Evolutionary conservation across 805 yeast genomes (phyloP).

Genomic region (Metschnikowia kofuensis): DNA sequence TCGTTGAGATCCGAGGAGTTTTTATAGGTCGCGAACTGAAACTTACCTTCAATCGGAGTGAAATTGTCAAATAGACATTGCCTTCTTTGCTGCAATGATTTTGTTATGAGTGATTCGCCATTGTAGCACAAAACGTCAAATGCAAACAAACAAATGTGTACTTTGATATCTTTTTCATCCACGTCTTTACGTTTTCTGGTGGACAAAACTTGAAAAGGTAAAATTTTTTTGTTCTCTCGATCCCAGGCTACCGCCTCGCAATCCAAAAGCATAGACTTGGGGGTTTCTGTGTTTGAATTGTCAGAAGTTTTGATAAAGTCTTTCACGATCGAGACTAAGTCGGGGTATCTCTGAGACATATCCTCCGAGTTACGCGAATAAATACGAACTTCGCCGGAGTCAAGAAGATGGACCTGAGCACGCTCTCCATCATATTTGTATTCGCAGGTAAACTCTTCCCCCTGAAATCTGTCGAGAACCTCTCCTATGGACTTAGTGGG

Average conservation of each 20-base stretch:
- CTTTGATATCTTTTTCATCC: slow-evolving; percentile 80
- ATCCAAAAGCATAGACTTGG: slow-evolving; percentile 72
- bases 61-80: slow-evolving; percentile 54
- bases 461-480: slow-evolving; percentile 83
- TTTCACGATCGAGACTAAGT: slow-evolving; percentile 65
- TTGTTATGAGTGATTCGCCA: slow-evolving; percentile 65
- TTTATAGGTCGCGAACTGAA: slow-evolving; percentile 73
- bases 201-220: slow-evolving; percentile 90
- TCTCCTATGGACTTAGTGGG: slow-evolving; percentile 95
- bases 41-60: slow-evolving; percentile 66
- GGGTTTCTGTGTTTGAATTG: slow-evolving; percentile 15
- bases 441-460: slow-evolving; percentile 86
- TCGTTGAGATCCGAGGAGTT: slow-evolving; percentile 70
- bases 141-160: slow-evolving; percentile 87
- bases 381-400: slow-evolving; percentile 64
- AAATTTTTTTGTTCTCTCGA: slow-evolving; percentile 64
- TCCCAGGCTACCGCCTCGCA: slow-evolving; percentile 99
- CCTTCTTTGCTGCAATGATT: slow-evolving; percentile 70
- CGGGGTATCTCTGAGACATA: slow-evolving; percentile 96
- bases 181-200: slow-evolving; percentile 95
- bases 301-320: slow-evolving; percentile 46
- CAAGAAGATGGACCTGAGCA: slow-evolving; percentile 83
- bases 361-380: slow-evolving; percentile 95
- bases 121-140: slow-evolving; percentile 81
- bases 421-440: slow-evolving; percentile 98